phyloP scores from a whole-genome alignment of 208 protist genomes.

The Leptomonas pyrrhocoris region DNA sequence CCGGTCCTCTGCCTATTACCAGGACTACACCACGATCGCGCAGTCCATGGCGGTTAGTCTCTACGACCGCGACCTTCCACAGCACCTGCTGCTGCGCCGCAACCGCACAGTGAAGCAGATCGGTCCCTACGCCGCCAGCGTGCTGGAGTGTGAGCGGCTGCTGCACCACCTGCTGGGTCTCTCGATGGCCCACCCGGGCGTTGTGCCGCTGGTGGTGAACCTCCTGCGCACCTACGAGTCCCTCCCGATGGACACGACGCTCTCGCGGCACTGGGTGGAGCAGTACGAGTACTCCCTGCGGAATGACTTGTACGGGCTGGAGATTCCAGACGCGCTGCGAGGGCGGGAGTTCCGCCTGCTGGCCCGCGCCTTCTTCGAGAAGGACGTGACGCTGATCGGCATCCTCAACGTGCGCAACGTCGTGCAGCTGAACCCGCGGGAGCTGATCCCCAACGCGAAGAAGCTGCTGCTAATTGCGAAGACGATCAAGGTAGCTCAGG shows the following conservation, averaged over 20 bases:
- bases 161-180: conserved; percentile 76
- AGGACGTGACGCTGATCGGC: conserved; percentile 74
- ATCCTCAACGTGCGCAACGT: conserved; percentile 52
- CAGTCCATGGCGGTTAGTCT: conserved; percentile 69
- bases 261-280: conserved; percentile 68
- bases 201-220: conserved; percentile 81
- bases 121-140: conserved; percentile 61
- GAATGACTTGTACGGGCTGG: conserved; percentile 74
- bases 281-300: conserved; percentile 85
- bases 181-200: conserved; percentile 69
- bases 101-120: conserved; percentile 65
- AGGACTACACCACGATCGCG: conserved; percentile 72
- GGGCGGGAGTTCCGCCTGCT: conserved; percentile 61
- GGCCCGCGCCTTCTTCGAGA: conserved; percentile 56
- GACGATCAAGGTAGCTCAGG: conserved; percentile 46
- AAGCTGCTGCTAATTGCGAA: conserved; percentile 79
- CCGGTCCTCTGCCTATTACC: conserved; percentile 70
- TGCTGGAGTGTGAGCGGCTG: conserved; percentile 74
- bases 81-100: conserved; percentile 77
- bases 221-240: conserved; percentile 83
- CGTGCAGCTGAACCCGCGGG: conserved; percentile 74
- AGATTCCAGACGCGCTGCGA: conserved; percentile 60
- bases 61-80: conserved; percentile 72
- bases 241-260: conserved; percentile 48
- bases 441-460: conserved; percentile 50